Percentiles rank a stretch among this genome's conserved stretches.
Conservation (phyloP, 208 protist genomes). For the Leishmania turanica region DNA sequence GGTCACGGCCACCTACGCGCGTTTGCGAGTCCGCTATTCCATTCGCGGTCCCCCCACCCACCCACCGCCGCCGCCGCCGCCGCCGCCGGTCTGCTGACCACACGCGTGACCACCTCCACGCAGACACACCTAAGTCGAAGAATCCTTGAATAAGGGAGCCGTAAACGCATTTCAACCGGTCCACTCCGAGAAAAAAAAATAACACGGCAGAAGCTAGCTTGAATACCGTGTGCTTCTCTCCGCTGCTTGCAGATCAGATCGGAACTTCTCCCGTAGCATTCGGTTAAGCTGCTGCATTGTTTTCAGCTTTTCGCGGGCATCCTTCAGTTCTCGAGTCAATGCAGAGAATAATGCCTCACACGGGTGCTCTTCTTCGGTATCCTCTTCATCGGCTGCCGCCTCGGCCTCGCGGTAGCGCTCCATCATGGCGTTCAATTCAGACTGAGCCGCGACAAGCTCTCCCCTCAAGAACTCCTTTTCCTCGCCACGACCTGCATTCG, state of each 20-base stretch:
- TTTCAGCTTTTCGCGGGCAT: slow-evolving; percentile 4
- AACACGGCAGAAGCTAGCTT: not conserved
- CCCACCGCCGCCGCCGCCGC: no score
- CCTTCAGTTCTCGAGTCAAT: slow-evolving; percentile 4
- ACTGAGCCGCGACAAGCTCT: not conserved
- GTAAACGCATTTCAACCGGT: no score
- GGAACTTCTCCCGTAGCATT: slow-evolving; percentile 30
- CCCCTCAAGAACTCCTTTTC: not conserved
- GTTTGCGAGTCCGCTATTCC: not conserved
- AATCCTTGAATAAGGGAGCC: not conserved
- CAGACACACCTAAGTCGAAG: not conserved
- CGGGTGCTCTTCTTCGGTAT: not conserved
- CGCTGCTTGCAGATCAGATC: not conserved
- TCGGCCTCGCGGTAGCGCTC: slow-evolving; percentile 4
- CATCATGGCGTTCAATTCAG: not conserved
- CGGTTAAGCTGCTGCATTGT: slow-evolving; percentile 17
- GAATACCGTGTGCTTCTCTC: not conserved
- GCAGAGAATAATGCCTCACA: slow-evolving; percentile 10
- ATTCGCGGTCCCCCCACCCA: not conserved
- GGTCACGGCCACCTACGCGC: not conserved
- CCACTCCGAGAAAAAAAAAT: not conserved
- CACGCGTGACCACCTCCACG: not conserved
- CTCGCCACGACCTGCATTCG: not conserved
- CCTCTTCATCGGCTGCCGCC: not conserved
- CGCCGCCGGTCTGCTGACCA: not conserved